Evolutionary conservation across 805 yeast genomes (phyloP).

Genomic region (Candida ulmi): DNA sequence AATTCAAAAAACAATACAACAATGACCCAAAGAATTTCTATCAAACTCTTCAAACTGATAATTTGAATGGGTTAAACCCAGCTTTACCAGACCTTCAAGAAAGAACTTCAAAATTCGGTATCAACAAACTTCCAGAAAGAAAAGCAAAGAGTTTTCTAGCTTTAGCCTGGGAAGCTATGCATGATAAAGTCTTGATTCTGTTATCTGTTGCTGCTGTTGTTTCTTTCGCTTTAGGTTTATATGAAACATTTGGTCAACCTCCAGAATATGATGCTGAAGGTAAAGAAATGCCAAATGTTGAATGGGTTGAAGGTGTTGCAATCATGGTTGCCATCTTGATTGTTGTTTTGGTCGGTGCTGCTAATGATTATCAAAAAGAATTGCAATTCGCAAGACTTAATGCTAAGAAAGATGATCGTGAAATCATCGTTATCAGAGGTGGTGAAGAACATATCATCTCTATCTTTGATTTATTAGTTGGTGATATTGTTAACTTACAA

Average conservation of each 20-base stretch:
- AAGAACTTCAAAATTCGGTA: slow-evolving; percentile 54
- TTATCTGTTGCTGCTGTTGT: slow-evolving; percentile 82
- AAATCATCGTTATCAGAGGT: slow-evolving; percentile 67
- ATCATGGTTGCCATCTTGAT: slow-evolving; percentile 86
- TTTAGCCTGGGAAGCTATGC: slow-evolving; percentile 77
- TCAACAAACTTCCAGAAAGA: slow-evolving; percentile 66
- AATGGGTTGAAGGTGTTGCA: slow-evolving; percentile 99
- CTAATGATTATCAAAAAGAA: slow-evolving; percentile 96
- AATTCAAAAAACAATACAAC: slow-evolving; percentile 12
- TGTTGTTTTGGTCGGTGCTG: slow-evolving; percentile 90
- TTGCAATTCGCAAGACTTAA: slow-evolving; percentile 85
- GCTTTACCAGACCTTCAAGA: slow-evolving; percentile 25
- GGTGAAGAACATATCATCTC: slow-evolving; percentile 65
- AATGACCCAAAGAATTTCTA: slow-evolving; percentile 18
- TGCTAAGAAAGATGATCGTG: slow-evolving; percentile 80
- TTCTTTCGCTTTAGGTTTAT: slow-evolving; percentile 85
- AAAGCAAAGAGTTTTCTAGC: slow-evolving; percentile 61
- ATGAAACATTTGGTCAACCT: slow-evolving; percentile 86
- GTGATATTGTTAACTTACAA: slow-evolving; percentile 76
- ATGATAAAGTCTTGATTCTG: slow-evolving; percentile 85
- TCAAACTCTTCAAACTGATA: slow-evolving; percentile 31
- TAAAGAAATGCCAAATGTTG: slow-evolving; percentile 71
- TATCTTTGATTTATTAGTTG: slow-evolving; percentile 74
- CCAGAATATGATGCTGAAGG: slow-evolving; percentile 77
- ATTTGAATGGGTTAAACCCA: slow-evolving; percentile 35